Conservation (phyloP, 345 rosid species). For the Bruguiera parviflora region DNA sequence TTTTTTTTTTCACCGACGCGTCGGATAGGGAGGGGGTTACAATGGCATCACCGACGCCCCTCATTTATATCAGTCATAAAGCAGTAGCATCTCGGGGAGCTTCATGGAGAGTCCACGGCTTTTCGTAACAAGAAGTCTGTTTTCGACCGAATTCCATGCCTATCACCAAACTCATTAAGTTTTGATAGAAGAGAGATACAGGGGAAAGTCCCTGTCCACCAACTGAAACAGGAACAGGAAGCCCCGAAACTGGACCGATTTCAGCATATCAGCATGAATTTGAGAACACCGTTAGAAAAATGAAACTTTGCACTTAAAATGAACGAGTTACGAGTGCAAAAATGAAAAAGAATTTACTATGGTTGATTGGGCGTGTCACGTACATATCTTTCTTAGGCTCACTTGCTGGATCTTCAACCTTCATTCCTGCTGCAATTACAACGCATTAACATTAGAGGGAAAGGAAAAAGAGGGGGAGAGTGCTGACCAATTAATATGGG, state of each 20-base stretch:
- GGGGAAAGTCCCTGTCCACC: slow-evolving; percentile 68
- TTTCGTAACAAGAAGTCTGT: slow-evolving; percentile 92
- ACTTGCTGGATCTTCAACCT: slow-evolving; percentile 75
- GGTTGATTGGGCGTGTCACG: slow-evolving; percentile 80
- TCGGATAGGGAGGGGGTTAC: no score
- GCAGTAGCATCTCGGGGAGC: slow-evolving; percentile 57
- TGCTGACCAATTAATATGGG: no score
- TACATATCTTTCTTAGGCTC: slow-evolving; percentile 91
- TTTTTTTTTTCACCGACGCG: no score
- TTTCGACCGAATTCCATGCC: slow-evolving; percentile 87
- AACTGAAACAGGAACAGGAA: slow-evolving; percentile 76
- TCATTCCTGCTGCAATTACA: no score
- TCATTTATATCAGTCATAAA: no score
- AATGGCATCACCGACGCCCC: no score
- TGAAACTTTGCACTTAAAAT: neutral
- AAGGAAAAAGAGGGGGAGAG: no score
- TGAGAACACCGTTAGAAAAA: neutral
- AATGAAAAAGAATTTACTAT: slow-evolving; percentile 37
- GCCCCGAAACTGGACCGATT: slow-evolving; percentile 67
- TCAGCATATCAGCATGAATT: slow-evolving; percentile 50
- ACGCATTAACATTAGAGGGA: slow-evolving; percentile 1
- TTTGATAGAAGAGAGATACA: slow-evolving; percentile 67
- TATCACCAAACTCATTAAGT: slow-evolving; percentile 76
- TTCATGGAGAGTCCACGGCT: slow-evolving; percentile 78
- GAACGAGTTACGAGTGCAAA: neutral